Evolutionary conservation across 1,139 yeast genomes (phyloP), one percentile per base, ranked within the genome.

Genomic region (Cylindricascospora bacillispora): DNA sequence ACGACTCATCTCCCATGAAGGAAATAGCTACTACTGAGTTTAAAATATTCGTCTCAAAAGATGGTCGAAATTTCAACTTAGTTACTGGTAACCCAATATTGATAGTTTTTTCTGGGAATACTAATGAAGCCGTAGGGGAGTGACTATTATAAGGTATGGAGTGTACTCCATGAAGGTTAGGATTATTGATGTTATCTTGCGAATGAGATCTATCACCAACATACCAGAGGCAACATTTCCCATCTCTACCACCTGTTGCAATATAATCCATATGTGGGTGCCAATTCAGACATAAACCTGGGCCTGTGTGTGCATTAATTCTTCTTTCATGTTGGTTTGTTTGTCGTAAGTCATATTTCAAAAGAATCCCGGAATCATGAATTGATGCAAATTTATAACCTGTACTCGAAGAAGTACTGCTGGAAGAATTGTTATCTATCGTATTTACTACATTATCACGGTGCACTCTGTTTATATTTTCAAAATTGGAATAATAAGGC

Each of bases 161-260:
- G 21, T 7, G 7, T 10, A 18, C 21, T 7, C 10, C 10, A 2
- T 33, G 16, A 3, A 35, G 16, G 4, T 28, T 14, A 3, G 38
- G 30, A 20, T 34, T 37, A 20, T 31, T 35, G 3, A 27, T 28
- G 24, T 28, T 30, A n/a, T 58, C 53, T 4, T 61, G 42, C 4
- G 50, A 38, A 15, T 26, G 29, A 4, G 28, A 24, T 28, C 33
- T 38, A 22, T 51, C 55, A 7, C 58, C 56, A n/a, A 52, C 39
- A 31, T 52, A 49, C 58, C 58, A 53, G 10, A 52, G 34, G 24
- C 51, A 48, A 22, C 54, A 46, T 32, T 52, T 53, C 7, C 58
- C 81, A 55, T 89, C 99, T 43, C 95, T 64, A 7, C 98, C 98
- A 13, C 97, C 97, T 9, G 95, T 82, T 2, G 78, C 76, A 12